Base-by-base conservation (phyloP, 2,329 filamentous ascomycete species). In the Aureobasidium lini region DNA sequence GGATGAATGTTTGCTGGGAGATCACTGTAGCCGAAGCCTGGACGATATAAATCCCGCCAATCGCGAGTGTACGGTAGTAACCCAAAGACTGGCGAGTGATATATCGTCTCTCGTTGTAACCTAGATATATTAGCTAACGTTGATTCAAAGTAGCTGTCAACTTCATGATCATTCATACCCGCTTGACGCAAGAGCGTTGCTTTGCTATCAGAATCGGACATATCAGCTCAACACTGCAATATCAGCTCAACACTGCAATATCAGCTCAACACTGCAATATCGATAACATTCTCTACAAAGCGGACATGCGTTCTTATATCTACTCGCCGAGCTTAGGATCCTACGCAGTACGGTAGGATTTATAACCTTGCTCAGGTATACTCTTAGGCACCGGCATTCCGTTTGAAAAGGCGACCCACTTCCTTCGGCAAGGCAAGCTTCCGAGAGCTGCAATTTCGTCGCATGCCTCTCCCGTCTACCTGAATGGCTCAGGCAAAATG, bases 11-110 rank as follows among this genome's bases (percentile, higher is more conserved):
- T 36, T 49, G 46, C 46, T 49, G 39, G 4, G 62, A 28, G 0
- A 68, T 29, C 16, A 69, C 3, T 4, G 4, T 1, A 11, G 15
- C 8, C n/a, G 6, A 1, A 16, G 16, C 16, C 6, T n/a, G 23
- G 8, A 60, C 50, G 1, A 36, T 39, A 57, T 77, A 77, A 13
- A 69, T 61, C 13, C 69, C 74, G 15, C 69, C 71, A 2, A 76
- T 65, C 36, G 74, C 64, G 16, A 78, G 66, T 2, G 68, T 70
- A 53, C 75, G 68, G 64, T 78, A 77, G 60, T 72, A 72, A 1
- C 71, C 72, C 3, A 76, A 66, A 32, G 71, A 67, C 59, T 78
- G 74, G 28, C 76, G 68, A 23, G 66, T 68, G 46, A 77, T 76
- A 36, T 70, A 74, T 7, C 76, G 72, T 23, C 66, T 69, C 62